Evolutionary conservation across 257 asterid genomes (phyloP).

Genomic region (Petrea volubilis): DNA sequence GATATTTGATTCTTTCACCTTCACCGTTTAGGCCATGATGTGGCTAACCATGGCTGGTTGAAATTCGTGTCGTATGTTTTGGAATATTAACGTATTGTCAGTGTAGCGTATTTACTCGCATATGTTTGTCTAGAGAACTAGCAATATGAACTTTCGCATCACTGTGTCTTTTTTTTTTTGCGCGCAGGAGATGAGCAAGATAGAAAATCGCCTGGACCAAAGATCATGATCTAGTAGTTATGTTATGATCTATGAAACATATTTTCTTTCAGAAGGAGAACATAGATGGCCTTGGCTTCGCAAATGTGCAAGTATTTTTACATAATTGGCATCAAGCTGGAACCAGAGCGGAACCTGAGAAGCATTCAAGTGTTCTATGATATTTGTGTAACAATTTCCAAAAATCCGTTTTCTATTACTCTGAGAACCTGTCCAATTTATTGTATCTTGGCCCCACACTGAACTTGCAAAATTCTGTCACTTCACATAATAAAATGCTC

Average conservation of each 20-base stretch:
- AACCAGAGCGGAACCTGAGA: slow-evolving; percentile 17
- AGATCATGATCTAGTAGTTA: slow-evolving; percentile 49
- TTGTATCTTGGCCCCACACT: not conserved
- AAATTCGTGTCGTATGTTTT: not conserved
- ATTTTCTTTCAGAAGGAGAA: slow-evolving; percentile 4
- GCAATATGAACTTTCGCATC: slow-evolving; percentile 2
- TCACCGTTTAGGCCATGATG: not conserved
- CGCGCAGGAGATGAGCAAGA: slow-evolving; percentile 43
- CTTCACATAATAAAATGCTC: not conserved
- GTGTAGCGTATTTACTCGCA: not conserved
- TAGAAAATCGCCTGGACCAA: slow-evolving; percentile 38
- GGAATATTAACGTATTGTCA: not conserved
- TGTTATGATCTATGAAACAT: slow-evolving; percentile 1
- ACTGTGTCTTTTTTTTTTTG: not conserved
- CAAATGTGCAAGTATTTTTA: not conserved
- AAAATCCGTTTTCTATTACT: not conserved
- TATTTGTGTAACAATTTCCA: not conserved
- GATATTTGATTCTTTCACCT: not conserved
- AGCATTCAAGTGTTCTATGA: slow-evolving; percentile 10
- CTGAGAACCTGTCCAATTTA: slow-evolving; percentile 2
- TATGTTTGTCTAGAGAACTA: not conserved
- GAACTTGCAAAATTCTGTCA: not conserved
- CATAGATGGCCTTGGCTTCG: slow-evolving; percentile 14
- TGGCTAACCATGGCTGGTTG: not conserved
- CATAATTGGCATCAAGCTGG: slow-evolving; percentile 13